Percentiles rank a stretch among this genome's conserved stretches.
These are phyloP conservation scores for Kodamaea fukazawae DNA, from an alignment of 805 yeast genomes.

Conservation along the genomic window DNA sequence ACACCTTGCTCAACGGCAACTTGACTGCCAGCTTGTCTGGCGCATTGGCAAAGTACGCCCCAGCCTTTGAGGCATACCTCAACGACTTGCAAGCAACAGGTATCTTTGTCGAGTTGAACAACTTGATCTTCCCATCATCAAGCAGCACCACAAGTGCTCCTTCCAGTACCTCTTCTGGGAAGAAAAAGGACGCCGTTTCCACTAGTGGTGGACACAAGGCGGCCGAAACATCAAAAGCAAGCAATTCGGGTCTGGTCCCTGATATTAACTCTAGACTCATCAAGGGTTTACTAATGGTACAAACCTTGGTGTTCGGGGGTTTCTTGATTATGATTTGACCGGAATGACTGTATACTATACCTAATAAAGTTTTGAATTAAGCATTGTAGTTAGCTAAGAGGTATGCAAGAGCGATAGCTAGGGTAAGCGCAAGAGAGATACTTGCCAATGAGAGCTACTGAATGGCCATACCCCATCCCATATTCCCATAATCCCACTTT, in stretches of 20 bases:
- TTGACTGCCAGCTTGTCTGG: slow-evolving; percentile 12
- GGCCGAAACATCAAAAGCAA: slow-evolving; percentile 5
- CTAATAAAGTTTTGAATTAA: too few relatives aligned
- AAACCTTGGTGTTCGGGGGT: slow-evolving; percentile 22
- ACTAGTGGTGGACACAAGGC: slow-evolving; percentile 7
- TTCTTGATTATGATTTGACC: slow-evolving; percentile 16
- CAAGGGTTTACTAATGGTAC: slow-evolving; percentile 15
- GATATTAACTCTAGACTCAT: slow-evolving; percentile 12
- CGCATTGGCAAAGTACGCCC: slow-evolving; percentile 24
- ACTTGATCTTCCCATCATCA: slow-evolving; percentile 27
- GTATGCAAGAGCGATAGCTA: too few relatives aligned
- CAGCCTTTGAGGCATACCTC: slow-evolving; percentile 30
- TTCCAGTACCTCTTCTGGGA: slow-evolving; percentile 10
- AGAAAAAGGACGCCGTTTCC: slow-evolving; percentile 9
- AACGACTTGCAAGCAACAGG: slow-evolving; percentile 35
- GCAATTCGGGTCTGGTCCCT: slow-evolving; percentile 6
- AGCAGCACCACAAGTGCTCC: slow-evolving; percentile 11
- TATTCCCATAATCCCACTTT: too few relatives aligned
- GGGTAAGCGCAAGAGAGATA: too few relatives aligned
- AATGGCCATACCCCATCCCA: too few relatives aligned
- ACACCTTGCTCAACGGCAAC: slow-evolving; percentile 23
- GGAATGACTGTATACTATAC: too few relatives aligned
- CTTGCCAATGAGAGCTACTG: too few relatives aligned
- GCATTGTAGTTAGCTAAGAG: too few relatives aligned
- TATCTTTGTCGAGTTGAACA: slow-evolving; percentile 36